Evolutionary conservation across 164 flowering plant species (phyloP).

Genomic region (Berberis vulgaris): DNA sequence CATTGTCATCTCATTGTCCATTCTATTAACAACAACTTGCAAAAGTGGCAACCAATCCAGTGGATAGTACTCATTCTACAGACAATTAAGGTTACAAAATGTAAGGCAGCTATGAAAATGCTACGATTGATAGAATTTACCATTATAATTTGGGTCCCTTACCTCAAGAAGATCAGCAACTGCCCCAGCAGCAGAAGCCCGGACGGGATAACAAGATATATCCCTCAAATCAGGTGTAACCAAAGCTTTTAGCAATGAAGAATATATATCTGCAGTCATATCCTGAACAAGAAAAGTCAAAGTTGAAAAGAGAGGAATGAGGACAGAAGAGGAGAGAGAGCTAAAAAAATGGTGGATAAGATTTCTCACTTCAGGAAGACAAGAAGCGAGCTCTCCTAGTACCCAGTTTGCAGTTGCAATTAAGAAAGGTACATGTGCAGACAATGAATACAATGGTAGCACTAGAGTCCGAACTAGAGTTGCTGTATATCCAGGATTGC

Average conservation of each 20-base stretch:
- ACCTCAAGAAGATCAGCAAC: slow-evolving; percentile 64
- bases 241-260: slow-evolving; percentile 57
- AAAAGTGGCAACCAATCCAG: slow-evolving; percentile 76
- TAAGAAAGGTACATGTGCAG: slow-evolving; percentile 41
- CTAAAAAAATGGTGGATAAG: slow-evolving; percentile 5
- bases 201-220: slow-evolving; percentile 62
- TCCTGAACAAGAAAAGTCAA: slow-evolving; percentile 35
- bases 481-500: slow-evolving; percentile 34
- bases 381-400: slow-evolving; percentile 71
- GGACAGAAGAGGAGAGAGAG: background rate
- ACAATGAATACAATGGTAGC: slow-evolving; percentile 46
- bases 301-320: background rate
- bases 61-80: slow-evolving; percentile 72
- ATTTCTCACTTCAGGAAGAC: slow-evolving; percentile 60
- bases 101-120: slow-evolving; percentile 2
- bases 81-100: background rate
- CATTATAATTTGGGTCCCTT: slow-evolving; percentile 1
- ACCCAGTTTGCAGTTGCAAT: slow-evolving; percentile 82
- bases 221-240: slow-evolving; percentile 38
- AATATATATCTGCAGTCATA: slow-evolving; percentile 53
- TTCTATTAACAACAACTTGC: slow-evolving; percentile 41
- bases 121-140: background rate
- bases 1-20: slow-evolving; percentile 45
- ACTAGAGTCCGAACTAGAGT: slow-evolving; percentile 43
- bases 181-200: slow-evolving; percentile 77